Evolutionary conservation across 768 basidiomycete genomes (phyloP).

Genomic region (Scleroderma citrinum): DNA sequence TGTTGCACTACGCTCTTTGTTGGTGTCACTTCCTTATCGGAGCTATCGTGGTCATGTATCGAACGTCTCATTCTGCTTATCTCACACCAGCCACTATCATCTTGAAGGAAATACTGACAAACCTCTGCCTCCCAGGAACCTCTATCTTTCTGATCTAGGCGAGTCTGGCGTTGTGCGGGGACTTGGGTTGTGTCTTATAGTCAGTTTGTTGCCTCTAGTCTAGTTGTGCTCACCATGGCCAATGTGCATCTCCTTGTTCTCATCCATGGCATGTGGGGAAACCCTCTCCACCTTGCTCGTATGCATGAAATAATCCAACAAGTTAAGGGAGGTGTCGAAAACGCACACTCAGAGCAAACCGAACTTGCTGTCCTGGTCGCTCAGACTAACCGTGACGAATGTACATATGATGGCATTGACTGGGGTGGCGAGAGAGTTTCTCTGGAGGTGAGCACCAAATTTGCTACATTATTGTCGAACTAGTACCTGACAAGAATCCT

Average conservation of each 20-base stretch:
- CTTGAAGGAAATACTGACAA: background rate
- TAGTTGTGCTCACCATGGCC: too few relatives aligned
- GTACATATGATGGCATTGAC: slow-evolving; percentile 80
- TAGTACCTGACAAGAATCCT: background rate
- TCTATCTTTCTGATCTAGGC: too few relatives aligned
- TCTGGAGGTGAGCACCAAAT: slow-evolving; percentile 51
- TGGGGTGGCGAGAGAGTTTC: slow-evolving; percentile 80
- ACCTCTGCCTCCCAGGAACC: too few relatives aligned
- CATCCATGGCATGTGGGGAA: slow-evolving; percentile 77
- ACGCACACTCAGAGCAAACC: slow-evolving; percentile 24
- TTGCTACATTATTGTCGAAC: background rate
- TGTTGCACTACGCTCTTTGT: slow-evolving; percentile 49
- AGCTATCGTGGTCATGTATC: slow-evolving; percentile 79
- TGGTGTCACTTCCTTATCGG: slow-evolving; percentile 64
- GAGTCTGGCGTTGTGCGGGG: too few relatives aligned
- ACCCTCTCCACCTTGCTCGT: slow-evolving; percentile 58
- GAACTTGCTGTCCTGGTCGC: slow-evolving; percentile 59
- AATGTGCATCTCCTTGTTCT: slow-evolving; percentile 39
- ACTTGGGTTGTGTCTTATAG: too few relatives aligned
- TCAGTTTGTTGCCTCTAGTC: too few relatives aligned
- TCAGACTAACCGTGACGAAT: slow-evolving; percentile 58
- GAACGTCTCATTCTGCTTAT: background rate
- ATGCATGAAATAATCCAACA: slow-evolving; percentile 49
- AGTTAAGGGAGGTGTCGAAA: slow-evolving; percentile 31
- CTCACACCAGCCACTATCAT: background rate